phyloP scores from a whole-genome alignment of 2,329 filamentous ascomycete genomes.

The Ceratocystis papillata region DNA sequence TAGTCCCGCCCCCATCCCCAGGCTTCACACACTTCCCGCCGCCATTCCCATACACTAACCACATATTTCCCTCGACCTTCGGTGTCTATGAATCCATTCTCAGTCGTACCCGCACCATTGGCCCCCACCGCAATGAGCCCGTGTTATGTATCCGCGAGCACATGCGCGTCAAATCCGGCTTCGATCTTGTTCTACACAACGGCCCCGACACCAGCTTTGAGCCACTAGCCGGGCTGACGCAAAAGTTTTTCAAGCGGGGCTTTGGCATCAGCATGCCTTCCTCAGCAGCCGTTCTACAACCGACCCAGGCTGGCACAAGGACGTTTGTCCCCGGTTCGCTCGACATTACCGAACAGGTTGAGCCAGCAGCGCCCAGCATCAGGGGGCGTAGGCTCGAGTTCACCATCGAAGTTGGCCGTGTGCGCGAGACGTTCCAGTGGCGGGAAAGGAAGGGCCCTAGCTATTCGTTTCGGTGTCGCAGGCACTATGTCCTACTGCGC shows the following conservation, averaged over 20 bases:
- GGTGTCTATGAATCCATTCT: slow-evolving; percentile 19
- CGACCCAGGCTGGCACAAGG: neutral
- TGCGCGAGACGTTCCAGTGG: slow-evolving; percentile 37
- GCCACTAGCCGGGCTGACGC: slow-evolving; percentile 18
- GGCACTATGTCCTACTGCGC: slow-evolving; percentile 37
- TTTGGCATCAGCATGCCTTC: slow-evolving; percentile 24
- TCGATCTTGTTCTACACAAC: slow-evolving; percentile 17
- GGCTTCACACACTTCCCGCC: neutral
- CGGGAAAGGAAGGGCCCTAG: slow-evolving; percentile 31
- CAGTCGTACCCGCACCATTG: slow-evolving; percentile 18
- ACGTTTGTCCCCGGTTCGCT: slow-evolving; percentile 19
- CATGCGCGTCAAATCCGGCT: slow-evolving; percentile 6
- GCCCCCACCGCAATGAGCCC: slow-evolving; percentile 16
- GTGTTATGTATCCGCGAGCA: slow-evolving; percentile 19
- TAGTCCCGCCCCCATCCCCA: neutral
- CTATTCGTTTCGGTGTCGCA: slow-evolving; percentile 29
- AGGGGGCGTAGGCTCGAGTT: slow-evolving; percentile 30
- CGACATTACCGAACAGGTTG: slow-evolving; percentile 22
- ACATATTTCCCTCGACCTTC: slow-evolving; percentile 22
- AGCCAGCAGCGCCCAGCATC: slow-evolving; percentile 23
- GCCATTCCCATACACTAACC: neutral
- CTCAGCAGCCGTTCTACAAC: neutral
- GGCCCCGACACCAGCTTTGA: slow-evolving; percentile 15
- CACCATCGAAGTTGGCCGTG: slow-evolving; percentile 30
- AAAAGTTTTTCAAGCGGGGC: neutral